A percentile compares a stretch with the other conserved stretches of the same genome.
Evolutionary conservation across 441 rosid genomes (phyloP).

Genomic region (Gossypium trilobum): DNA sequence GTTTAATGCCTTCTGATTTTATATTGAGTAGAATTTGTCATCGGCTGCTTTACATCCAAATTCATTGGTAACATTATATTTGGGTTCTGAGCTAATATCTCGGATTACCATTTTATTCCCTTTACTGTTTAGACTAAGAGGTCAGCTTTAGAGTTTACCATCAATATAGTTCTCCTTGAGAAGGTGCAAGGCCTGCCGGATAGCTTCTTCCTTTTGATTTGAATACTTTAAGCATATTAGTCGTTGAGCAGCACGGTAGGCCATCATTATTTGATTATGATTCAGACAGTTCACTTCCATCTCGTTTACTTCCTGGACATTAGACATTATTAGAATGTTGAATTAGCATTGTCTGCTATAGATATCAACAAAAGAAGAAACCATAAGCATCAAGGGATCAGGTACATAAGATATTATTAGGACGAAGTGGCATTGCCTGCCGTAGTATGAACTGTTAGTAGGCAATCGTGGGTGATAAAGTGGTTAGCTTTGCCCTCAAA

Average conservation of each 20-base stretch:
- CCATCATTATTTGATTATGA: slow-evolving; percentile 36
- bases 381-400: not conserved
- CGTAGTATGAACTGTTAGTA: not conserved
- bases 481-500: not conserved
- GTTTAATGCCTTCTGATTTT: not conserved
- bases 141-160: slow-evolving; percentile 28
- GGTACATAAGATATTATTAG: not conserved
- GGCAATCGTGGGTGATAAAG: not conserved
- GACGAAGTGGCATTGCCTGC: not conserved
- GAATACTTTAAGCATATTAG: slow-evolving; percentile 69
- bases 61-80: not conserved
- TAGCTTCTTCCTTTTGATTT: slow-evolving; percentile 49
- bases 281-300: slow-evolving; percentile 57
- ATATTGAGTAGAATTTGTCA: not conserved
- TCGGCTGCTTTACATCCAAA: not conserved
- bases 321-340: not conserved
- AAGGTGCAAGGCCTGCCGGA: slow-evolving; percentile 61
- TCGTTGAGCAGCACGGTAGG: slow-evolving; percentile 53
- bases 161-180: slow-evolving; percentile 46
- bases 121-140: not conserved
- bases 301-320: slow-evolving; percentile 48
- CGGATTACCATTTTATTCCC: not conserved
- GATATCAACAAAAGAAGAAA: not conserved
- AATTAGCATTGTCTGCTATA: not conserved
- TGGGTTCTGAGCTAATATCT: not conserved